Conservation (phyloP, 768 basidiomycete species). For the Vararia minispora region DNA sequence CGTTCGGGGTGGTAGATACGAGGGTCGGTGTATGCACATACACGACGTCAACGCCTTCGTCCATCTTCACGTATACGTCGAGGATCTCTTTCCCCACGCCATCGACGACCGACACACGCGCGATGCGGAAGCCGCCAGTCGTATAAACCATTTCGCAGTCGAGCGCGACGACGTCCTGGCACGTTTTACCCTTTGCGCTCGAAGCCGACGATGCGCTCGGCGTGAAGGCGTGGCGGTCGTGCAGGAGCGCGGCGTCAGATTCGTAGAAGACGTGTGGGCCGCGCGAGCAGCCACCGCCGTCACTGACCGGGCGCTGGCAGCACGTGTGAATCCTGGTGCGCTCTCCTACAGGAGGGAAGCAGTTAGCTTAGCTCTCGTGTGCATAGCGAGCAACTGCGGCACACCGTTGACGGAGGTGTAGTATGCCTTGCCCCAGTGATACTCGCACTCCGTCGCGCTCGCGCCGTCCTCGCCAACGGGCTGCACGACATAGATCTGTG, state of each 20-base stretch:
- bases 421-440: slow-evolving; percentile 75
- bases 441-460: slow-evolving; percentile 53
- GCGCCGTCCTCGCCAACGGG: slow-evolving; percentile 21
- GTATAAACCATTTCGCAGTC: slow-evolving; percentile 98
- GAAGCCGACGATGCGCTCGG: slow-evolving; percentile 20
- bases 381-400: slow-evolving; percentile 11
- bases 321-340: slow-evolving; percentile 65
- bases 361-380: neutral
- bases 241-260: slow-evolving; percentile 48
- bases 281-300: slow-evolving; percentile 57
- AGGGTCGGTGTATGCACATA: slow-evolving; percentile 31
- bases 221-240: slow-evolving; percentile 69
- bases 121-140: slow-evolving; percentile 85
- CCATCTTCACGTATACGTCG: slow-evolving; percentile 76
- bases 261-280: slow-evolving; percentile 93
- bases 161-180: slow-evolving; percentile 73
- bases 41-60: slow-evolving; percentile 69
- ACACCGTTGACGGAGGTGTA: slow-evolving; percentile 55
- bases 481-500: slow-evolving; percentile 49
- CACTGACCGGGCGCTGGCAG: slow-evolving; percentile 51
- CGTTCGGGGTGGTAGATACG: neutral
- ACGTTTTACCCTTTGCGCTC: slow-evolving; percentile 19
- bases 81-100: slow-evolving; percentile 62
- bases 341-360: slow-evolving; percentile 36
- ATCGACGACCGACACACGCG: slow-evolving; percentile 84